Conservation (phyloP, 495 filamentous ascomycete genomes). For the Penicillium alfredii region DNA sequence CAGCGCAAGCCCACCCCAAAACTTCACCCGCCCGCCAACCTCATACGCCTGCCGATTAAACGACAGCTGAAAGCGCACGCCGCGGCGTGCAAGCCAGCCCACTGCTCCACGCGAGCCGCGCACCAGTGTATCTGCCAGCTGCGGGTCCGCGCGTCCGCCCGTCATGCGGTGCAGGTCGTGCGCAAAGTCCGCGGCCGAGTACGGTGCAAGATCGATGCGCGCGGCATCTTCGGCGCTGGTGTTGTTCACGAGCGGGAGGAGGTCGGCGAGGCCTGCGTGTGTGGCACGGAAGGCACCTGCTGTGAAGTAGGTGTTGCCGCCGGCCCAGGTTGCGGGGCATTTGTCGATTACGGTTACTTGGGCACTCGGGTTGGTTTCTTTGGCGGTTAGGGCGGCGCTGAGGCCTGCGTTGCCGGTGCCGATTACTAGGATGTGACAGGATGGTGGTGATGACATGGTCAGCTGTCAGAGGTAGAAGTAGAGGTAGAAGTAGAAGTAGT, state of each 20-base stretch:
- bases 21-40: constrained; percentile 49
- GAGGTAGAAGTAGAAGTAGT: not conserved
- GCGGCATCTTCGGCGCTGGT: constrained; percentile 26
- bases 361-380: constrained; percentile 26
- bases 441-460: constrained; percentile 14
- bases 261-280: constrained; percentile 40
- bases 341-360: constrained; percentile 47
- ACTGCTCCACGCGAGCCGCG: constrained; percentile 40
- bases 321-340: constrained; percentile 46
- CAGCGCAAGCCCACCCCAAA: constrained; percentile 56
- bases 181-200: constrained; percentile 40
- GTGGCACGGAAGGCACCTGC: constrained; percentile 50
- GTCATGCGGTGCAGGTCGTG: constrained; percentile 47
- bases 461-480: not conserved
- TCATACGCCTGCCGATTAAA: constrained; percentile 59
- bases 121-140: constrained; percentile 40
- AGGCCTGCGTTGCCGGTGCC: constrained; percentile 57
- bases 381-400: constrained; percentile 46
- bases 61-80: constrained; percentile 49
- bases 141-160: constrained; percentile 39
- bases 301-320: constrained; percentile 55
- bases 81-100: constrained; percentile 49
- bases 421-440: constrained; percentile 47
- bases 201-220: constrained; percentile 41
- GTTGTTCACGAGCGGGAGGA: constrained; percentile 45